A percentile compares a stretch with the other conserved stretches of the same genome.
Evolutionary conservation across 1,284 basidiomycete genomes (phyloP).

Genomic region (Mycena sp.): DNA sequence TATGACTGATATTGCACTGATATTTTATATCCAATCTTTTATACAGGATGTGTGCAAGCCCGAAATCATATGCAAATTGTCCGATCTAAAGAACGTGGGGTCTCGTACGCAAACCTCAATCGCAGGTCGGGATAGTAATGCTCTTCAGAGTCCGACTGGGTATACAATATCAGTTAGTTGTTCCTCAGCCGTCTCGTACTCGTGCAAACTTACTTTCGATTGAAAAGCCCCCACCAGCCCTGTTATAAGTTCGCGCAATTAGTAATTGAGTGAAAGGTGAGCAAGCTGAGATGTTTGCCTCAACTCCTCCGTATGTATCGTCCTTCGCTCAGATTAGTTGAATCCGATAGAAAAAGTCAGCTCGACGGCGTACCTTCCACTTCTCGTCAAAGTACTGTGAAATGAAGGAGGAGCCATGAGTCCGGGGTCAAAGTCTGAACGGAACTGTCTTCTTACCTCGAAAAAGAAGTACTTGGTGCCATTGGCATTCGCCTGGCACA

Average conservation of each 20-base stretch:
- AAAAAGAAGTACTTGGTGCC: constrained; percentile 88
- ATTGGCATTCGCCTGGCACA: constrained; percentile 88
- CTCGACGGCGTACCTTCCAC: constrained; percentile 15
- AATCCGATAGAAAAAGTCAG: background rate
- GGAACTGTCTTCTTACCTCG: constrained; percentile 80
- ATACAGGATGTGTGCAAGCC: too few relatives aligned
- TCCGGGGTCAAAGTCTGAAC: background rate
- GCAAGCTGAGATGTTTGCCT: constrained; percentile 44
- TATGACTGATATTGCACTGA: too few relatives aligned
- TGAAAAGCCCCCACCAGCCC: constrained; percentile 66
- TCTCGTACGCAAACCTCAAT: too few relatives aligned
- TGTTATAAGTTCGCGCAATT: constrained; percentile 46
- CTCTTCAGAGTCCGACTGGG: constrained; percentile 65
- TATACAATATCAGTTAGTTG: background rate
- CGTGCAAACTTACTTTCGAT: constrained; percentile 49
- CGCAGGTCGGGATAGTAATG: constrained; percentile 59
- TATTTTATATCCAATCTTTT: too few relatives aligned
- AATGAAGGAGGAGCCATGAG: constrained; percentile 33
- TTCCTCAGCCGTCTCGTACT: background rate
- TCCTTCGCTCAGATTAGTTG: constrained; percentile 40
- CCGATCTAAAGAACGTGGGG: too few relatives aligned
- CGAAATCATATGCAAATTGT: too few relatives aligned
- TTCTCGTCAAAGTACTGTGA: constrained; percentile 2
- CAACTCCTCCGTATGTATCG: constrained; percentile 85
- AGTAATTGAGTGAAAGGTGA: background rate